Conservation (phyloP, 2,329 filamentous ascomycete species). For the Cladosporium sp. region DNA sequence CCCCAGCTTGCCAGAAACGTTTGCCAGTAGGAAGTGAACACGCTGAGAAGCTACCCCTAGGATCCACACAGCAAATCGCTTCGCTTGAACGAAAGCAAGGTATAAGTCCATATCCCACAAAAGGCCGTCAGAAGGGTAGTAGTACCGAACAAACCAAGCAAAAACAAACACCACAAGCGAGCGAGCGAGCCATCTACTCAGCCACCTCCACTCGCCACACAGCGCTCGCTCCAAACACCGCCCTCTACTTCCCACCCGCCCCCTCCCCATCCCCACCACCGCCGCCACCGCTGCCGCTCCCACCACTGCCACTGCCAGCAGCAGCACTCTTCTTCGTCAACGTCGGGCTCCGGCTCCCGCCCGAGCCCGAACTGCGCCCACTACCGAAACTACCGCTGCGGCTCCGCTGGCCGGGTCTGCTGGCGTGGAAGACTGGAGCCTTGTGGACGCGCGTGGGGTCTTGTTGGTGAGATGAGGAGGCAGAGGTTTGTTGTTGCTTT, state of each 20-base stretch:
- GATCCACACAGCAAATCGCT: neutral
- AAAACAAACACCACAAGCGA: neutral
- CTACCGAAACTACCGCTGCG: slow-evolving; percentile 14
- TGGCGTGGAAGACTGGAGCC: slow-evolving; percentile 10
- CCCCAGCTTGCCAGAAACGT: neutral
- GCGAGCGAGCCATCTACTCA: neutral
- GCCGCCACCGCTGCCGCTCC: neutral
- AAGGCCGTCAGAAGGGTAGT: neutral
- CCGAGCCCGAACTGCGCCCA: neutral
- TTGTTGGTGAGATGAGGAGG: neutral
- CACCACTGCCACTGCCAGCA: neutral
- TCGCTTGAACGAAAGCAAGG: slow-evolving; percentile 7
- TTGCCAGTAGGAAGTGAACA: neutral
- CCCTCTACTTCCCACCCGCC: neutral
- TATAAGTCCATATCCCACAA: neutral
- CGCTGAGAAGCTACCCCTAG: neutral
- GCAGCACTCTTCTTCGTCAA: slow-evolving; percentile 14
- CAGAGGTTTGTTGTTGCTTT: neutral
- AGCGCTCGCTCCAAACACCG: neutral
- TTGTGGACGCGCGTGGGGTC: slow-evolving; percentile 13
- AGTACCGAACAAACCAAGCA: neutral
- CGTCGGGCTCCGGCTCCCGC: slow-evolving; percentile 1
- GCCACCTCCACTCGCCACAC: neutral
- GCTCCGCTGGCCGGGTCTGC: slow-evolving; percentile 14
- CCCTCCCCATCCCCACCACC: neutral